Base-by-base conservation (phyloP, 2,329 filamentous ascomycete species). In the Aspergillus aculeatus region DNA sequence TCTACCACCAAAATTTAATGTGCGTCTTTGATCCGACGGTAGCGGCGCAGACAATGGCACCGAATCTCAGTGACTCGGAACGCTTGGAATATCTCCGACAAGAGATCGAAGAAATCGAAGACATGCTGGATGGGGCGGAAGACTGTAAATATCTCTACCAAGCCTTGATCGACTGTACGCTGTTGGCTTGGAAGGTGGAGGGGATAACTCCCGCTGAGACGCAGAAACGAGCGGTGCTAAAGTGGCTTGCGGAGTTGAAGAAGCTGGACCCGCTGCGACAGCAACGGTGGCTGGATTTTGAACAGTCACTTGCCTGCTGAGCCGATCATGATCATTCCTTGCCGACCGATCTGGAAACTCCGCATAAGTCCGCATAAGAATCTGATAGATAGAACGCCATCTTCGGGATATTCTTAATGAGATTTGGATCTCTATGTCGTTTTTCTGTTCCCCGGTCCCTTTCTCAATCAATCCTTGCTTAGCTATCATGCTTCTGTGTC, bases 81-180 rank as follows among this genome's bases (percentile, higher is more conserved):
- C 86, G 89, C 51, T 73, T 85, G 35, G 74, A 80, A 3, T 92
- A 93, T 68, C 78, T 96, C 9, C 80, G 80, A 29, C 78, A 82
- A 31, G 92, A 97, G 72, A 83, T 96, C 23, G 84, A 86, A n/a
- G 86, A 86, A 58, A 87, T 97, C 62, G 84, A 84, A 66, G 85
- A 87, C 21, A 84, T 88, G 71, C 73, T 86, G 23, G 83, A 86
- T 61, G 85, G 84, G 64, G 93, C 84, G 4, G 81, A 86, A 64
- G 86, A 89, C 68, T 89, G 86, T 73, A 96, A 96, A 76, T 95
- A 92, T 85, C 90, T 96, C 49, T 96, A 96, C 71, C 91, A 96
- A 75, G 89, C 89, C 5, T 80, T 98, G 54, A 82, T 98, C 24
- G 86, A 91, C 63, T 92, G 91, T 70, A 87, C 88, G 1, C 71